phyloP scores from a whole-genome alignment of 2,329 filamentous ascomycete species.

The Coniella lustricola region DNA sequence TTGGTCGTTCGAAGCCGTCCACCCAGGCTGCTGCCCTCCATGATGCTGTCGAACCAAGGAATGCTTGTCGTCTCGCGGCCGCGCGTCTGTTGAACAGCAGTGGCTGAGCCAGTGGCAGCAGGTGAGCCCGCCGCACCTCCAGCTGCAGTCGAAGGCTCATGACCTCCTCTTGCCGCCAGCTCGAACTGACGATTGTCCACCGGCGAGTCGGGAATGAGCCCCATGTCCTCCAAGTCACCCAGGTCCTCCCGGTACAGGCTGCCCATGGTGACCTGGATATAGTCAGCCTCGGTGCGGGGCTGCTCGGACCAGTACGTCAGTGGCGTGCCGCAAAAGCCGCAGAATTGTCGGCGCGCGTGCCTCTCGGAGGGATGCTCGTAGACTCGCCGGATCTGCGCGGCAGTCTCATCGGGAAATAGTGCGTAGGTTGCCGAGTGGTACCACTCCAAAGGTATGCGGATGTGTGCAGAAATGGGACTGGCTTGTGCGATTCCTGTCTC shows the following conservation, averaged over 20 bases:
- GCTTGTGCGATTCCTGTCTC: slow-evolving; percentile 56
- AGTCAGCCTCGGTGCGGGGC: slow-evolving; percentile 63
- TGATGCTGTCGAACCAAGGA: slow-evolving; percentile 80
- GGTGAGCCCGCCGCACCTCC: slow-evolving; percentile 26
- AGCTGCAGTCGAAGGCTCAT: slow-evolving; percentile 20
- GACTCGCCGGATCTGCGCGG: slow-evolving; percentile 56
- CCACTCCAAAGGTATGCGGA: slow-evolving; percentile 75
- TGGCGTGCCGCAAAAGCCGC: slow-evolving; percentile 84
- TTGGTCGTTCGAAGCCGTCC: slow-evolving; percentile 53
- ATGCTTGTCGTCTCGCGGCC: slow-evolving; percentile 61
- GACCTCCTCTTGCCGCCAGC: slow-evolving; percentile 21
- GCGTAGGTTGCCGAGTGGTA: slow-evolving; percentile 70
- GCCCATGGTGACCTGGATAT: slow-evolving; percentile 74
- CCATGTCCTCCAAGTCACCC: slow-evolving; percentile 64
- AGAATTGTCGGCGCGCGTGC: slow-evolving; percentile 68
- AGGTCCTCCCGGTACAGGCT: slow-evolving; percentile 67
- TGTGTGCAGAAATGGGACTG: slow-evolving; percentile 69
- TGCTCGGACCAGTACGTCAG: slow-evolving; percentile 77
- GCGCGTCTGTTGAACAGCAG: slow-evolving; percentile 15
- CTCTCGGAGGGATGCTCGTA: slow-evolving; percentile 56
- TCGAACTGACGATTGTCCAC: slow-evolving; percentile 23
- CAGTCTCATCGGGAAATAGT: slow-evolving; percentile 71
- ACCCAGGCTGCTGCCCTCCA: slow-evolving; percentile 68
- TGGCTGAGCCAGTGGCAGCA: neutral
- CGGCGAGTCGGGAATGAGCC: slow-evolving; percentile 51